Conservation (phyloP, 2,329 filamentous ascomycete genomes). For the Calonectria henricotiae region DNA sequence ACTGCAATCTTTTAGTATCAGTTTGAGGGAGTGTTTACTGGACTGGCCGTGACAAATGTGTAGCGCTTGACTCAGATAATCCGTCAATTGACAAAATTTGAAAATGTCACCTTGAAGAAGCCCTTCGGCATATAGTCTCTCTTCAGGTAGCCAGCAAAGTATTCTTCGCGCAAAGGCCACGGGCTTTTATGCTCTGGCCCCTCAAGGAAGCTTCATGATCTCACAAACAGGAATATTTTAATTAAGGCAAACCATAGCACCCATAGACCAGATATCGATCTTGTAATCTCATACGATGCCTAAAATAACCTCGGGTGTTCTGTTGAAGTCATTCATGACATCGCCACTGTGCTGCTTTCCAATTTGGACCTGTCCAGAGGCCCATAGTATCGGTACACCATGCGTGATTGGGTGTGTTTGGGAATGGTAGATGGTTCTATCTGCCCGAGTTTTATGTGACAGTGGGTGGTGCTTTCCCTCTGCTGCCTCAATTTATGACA, state of each 20-base stretch:
- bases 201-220: no score
- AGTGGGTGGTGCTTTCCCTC: not conserved
- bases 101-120: no score
- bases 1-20: no score
- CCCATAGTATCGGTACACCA: not conserved
- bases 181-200: no score
- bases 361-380: not conserved
- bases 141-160: no score
- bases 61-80: no score
- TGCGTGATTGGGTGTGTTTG: not conserved
- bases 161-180: no score
- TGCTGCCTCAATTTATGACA: not conserved
- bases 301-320: not conserved
- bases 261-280: not conserved
- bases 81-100: no score
- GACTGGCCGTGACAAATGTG: no score
- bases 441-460: not conserved
- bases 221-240: not conserved
- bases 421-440: constrained; percentile 1
- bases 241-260: not conserved
- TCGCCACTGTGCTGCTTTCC: not conserved
- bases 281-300: not conserved
- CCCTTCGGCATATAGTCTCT: no score
- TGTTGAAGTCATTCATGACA: not conserved
- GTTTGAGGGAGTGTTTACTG: no score